Evolutionary conservation across 129 eudicot species (phyloP).

Genomic region (Scalesia atractyloides): DNA sequence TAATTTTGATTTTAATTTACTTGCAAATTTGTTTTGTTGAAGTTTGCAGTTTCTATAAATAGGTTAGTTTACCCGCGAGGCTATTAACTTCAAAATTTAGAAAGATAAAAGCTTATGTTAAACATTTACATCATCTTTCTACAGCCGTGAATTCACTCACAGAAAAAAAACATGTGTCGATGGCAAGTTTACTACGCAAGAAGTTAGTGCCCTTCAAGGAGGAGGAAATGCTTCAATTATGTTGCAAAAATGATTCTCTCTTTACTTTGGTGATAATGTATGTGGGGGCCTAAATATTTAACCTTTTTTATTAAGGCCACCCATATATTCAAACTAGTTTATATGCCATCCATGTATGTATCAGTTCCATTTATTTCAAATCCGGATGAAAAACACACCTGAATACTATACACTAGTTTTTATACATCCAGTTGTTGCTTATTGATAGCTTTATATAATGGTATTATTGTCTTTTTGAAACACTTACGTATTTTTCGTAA

Average conservation of each 20-base stretch:
- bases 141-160: constrained; percentile 58
- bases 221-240: constrained; percentile 89
- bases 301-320: background rate
- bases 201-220: constrained; percentile 77
- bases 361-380: background rate
- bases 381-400: background rate
- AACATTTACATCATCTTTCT: constrained; percentile 14
- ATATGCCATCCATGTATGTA: background rate
- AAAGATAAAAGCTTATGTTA: background rate
- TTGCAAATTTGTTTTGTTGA: background rate
- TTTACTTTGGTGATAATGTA: background rate
- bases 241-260: background rate
- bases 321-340: background rate
- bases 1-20: constrained; percentile 1
- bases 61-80: background rate
- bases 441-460: no score
- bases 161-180: constrained; percentile 91
- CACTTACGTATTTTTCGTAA: no score
- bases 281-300: background rate
- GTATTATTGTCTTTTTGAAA: background rate
- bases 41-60: constrained; percentile 5
- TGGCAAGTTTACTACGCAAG: constrained; percentile 89
- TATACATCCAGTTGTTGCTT: no score
- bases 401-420: no score
- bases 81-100: background rate